Evolutionary conservation across 495 filamentous ascomycete species (phyloP), one percentile per base, ranked within the genome.

Genomic region (Lasiosphaeria hispida): DNA sequence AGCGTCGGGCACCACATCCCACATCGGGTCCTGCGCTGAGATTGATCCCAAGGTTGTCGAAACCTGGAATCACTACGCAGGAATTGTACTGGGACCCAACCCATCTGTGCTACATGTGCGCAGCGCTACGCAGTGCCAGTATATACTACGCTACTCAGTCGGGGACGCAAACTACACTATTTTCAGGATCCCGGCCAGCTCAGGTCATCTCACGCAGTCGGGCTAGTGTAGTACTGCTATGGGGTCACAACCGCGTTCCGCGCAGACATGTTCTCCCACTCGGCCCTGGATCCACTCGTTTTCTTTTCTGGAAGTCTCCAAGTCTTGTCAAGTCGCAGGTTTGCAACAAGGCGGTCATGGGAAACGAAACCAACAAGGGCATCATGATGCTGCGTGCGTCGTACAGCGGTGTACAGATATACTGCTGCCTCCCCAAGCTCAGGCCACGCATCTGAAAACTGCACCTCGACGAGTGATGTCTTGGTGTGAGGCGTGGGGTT

Each of bases 241-340:
- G 30, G 43, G 35, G 30, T 40, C 35, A 6, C 49, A 52, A 52
- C 49, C 49, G 49, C 49, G 49, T 34, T 52, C 49, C 49, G 49
- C 49, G 49, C 49, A 30, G 2, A 30, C 23, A 30, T 30, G 23
- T 30, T 30, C 23, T 5, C 23, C 23, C 23, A 30, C 23, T 30
- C 23, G 10, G 14, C 35, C 49, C n/a, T 3, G 11, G 49, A 40
- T 36, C 49, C 49, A 52, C 49, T 11, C 7, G 49, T 52, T 52
- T 36, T 38, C n/a, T 15, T 8, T 18, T 30, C 23, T 30, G 23
- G 23, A 30, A 30, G 15, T 40, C 36, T 40, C 35, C 35, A 40
- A 52, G 49, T 19, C 49, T 52, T 23, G 43, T 52, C 33, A 36
- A 15, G 49, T 15, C 35, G 13, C 49, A 15, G 49, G 40, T 52